phyloP scores from a whole-genome alignment of 176 grass and related monocot genomes.

The Triticum timopheevii region DNA sequence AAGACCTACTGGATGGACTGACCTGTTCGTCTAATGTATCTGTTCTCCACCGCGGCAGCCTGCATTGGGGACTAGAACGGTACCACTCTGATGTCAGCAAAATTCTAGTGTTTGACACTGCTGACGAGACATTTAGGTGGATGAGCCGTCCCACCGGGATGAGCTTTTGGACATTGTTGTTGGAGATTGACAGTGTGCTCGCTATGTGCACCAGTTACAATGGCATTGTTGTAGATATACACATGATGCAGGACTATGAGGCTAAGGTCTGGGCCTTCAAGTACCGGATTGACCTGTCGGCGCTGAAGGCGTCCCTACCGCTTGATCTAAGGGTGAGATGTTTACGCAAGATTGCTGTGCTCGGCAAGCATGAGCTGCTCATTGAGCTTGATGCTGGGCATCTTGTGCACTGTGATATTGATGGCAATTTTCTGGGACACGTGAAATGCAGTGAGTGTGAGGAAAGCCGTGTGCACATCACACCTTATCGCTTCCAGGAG shows the following conservation, averaged over 20 bases:
- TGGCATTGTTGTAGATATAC: not conserved
- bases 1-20: too few species aligned
- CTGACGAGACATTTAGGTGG: not conserved
- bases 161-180: not conserved
- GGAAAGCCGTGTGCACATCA: not conserved
- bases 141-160: not conserved
- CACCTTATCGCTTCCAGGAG: not conserved
- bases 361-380: not conserved
- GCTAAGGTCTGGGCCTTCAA: not conserved
- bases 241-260: not conserved
- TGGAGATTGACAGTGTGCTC: not conserved
- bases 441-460: not conserved
- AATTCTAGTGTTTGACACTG: not conserved
- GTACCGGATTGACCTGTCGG: not conserved
- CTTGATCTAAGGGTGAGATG: not conserved
- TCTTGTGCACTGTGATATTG: not conserved
- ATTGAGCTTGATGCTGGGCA: not conserved
- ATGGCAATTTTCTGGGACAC: not conserved
- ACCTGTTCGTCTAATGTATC: not conserved
- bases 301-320: not conserved
- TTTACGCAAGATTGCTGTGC: not conserved
- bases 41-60: not conserved
- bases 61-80: not conserved
- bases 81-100: too few species aligned
- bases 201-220: not conserved